phyloP scores from a whole-genome alignment of 768 basidiomycete species.

The Suillus hirtellus region DNA sequence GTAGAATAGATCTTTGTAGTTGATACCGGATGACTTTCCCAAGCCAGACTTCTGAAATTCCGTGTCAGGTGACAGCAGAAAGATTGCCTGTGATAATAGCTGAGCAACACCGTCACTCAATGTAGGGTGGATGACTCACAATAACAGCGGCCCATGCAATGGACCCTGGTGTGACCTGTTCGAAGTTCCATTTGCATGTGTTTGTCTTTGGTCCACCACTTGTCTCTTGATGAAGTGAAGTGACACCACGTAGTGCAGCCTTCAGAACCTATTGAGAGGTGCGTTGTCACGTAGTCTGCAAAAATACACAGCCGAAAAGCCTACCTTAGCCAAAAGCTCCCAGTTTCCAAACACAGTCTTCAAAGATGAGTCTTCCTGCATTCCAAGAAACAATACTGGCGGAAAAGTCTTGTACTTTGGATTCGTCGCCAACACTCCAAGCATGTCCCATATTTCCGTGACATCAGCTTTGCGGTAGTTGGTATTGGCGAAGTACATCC shows the following conservation, averaged over 20 bases:
- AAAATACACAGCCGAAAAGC: background rate
- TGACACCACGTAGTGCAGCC: background rate
- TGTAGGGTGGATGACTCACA: background rate
- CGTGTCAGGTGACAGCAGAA: slow-evolving; percentile 2
- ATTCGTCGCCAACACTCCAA: background rate
- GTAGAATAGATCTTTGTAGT: slow-evolving; percentile 7
- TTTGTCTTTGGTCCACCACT: slow-evolving; percentile 1
- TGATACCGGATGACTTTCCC: slow-evolving; percentile 3
- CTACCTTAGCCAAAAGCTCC: slow-evolving; percentile 8
- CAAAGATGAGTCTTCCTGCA: slow-evolving; percentile 2
- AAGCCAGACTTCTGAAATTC: slow-evolving; percentile 2
- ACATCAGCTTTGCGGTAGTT: background rate
- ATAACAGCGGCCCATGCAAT: slow-evolving; percentile 5
- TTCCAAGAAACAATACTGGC: background rate
- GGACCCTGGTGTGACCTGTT: slow-evolving; percentile 3
- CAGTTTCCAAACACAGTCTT: slow-evolving; percentile 8
- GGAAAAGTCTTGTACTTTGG: background rate
- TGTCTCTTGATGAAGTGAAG: background rate
- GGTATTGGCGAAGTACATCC: slow-evolving; percentile 3
- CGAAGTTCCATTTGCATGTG: background rate
- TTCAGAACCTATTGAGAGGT: slow-evolving; percentile 7
- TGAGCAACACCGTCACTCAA: background rate
- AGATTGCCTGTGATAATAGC: background rate
- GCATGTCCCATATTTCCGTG: background rate
- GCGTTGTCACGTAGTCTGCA: background rate